Percentiles rank a stretch among this genome's conserved stretches.
phyloP scores from a whole-genome alignment of 345 rosid genomes.

The Isatis tinctoria region DNA sequence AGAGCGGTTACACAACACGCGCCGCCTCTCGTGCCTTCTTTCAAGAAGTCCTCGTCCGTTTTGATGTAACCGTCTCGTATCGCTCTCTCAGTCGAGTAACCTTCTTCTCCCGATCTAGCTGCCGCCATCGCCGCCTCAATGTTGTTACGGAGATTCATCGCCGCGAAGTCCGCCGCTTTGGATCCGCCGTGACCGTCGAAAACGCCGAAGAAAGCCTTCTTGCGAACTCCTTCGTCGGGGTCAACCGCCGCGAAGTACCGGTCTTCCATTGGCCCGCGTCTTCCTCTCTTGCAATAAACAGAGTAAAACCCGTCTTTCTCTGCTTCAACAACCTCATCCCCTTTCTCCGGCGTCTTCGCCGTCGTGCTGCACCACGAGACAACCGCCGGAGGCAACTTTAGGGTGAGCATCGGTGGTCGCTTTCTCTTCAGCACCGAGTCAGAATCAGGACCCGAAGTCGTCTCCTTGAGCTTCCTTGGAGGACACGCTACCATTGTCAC shows the following conservation, averaged over 20 bases:
- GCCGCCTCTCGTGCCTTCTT: conserved; percentile 57
- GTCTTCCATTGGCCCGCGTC: conserved; percentile 36
- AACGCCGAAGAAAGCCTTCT: conserved; percentile 64
- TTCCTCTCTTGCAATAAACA: conserved; percentile 36
- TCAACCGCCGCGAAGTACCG: conserved; percentile 27
- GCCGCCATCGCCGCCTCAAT: conserved; percentile 39
- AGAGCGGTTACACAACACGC: conserved; percentile 80
- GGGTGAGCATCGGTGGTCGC: conserved; percentile 33
- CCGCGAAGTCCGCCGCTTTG: conserved; percentile 80
- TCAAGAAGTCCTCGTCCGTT: conserved; percentile 60
- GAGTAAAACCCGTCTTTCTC: conserved; percentile 31
- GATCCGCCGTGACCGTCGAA: conserved; percentile 92
- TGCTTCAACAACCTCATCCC: conserved; percentile 11
- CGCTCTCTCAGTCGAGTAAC: conserved; percentile 38
- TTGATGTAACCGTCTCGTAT: conserved; percentile 52
- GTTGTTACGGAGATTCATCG: conserved; percentile 53
- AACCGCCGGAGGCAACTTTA: not conserved
- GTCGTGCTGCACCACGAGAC: conserved; percentile 14
- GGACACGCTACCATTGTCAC: conserved; percentile 3
- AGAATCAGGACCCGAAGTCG: not conserved
- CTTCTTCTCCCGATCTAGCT: conserved; percentile 32
- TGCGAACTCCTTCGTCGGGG: not conserved
- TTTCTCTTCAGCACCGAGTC: conserved; percentile 28
- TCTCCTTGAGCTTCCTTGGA: conserved; percentile 16
- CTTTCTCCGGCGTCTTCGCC: conserved; percentile 18